These are phyloP conservation scores for Ophiostoma himal-ulmi DNA, from an alignment of 2,329 filamentous ascomycete genomes.

Conservation along the genomic window DNA sequence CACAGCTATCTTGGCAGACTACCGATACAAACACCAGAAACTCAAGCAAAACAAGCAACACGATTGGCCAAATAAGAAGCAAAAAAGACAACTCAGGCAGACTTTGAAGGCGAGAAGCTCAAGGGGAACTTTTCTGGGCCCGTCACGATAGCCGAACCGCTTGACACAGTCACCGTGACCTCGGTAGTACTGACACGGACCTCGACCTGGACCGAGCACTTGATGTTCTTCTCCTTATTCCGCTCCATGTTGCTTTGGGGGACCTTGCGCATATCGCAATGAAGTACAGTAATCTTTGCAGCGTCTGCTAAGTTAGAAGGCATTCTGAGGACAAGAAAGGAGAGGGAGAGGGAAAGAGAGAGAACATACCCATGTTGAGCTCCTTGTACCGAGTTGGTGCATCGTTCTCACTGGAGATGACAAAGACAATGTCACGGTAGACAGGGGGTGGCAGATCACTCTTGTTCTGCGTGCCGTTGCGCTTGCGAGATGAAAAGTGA, in stretches of 20 bases:
- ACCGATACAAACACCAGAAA: neutral
- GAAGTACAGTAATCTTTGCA: conserved; percentile 23
- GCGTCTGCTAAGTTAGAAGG: conserved; percentile 14
- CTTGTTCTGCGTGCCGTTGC: neutral
- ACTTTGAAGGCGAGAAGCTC: neutral
- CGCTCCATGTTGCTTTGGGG: conserved; percentile 19
- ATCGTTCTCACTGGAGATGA: conserved; percentile 25
- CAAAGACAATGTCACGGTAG: conserved; percentile 27
- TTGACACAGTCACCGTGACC: conserved; percentile 18
- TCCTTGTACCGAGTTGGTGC: conserved; percentile 24
- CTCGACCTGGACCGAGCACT: conserved; percentile 22
- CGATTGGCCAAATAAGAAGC: neutral
- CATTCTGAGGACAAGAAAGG: neutral
- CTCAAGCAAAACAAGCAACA: neutral
- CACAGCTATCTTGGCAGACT: neutral
- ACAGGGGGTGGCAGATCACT: conserved; percentile 1
- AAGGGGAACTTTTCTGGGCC: conserved; percentile 16
- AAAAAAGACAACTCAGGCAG: neutral
- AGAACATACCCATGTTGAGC: conserved; percentile 23
- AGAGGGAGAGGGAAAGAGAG: no score
- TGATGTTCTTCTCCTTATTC: conserved; percentile 12
- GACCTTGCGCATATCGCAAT: conserved; percentile 28
- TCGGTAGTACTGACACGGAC: conserved; percentile 19
- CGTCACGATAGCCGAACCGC: conserved; percentile 17
- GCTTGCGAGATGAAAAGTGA: conserved; percentile 16